Percentiles rank a stretch among this genome's conserved stretches.
Evolutionary conservation across 2,329 filamentous ascomycete genomes (phyloP).

Genomic region (Alternaria sp.): DNA sequence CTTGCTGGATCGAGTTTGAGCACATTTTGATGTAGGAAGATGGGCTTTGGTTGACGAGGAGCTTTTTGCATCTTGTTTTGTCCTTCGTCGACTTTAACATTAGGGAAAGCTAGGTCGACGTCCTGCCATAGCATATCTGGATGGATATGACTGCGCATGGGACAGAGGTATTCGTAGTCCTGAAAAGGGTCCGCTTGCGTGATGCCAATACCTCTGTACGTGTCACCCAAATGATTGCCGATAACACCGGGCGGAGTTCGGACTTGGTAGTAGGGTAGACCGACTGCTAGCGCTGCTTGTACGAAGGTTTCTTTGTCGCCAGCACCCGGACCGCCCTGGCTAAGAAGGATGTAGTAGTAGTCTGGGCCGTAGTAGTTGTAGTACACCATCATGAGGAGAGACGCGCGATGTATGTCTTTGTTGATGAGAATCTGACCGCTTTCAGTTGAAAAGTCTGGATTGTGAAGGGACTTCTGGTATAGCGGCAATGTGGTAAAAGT

Average conservation of each 20-base stretch:
- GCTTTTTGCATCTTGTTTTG: conserved; percentile 12
- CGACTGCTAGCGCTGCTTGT: conserved; percentile 56
- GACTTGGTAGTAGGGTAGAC: conserved; percentile 54
- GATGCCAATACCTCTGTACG: conserved; percentile 25
- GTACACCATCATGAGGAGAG: conserved; percentile 61
- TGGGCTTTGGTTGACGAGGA: conserved; percentile 16
- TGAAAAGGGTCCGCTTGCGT: conserved; percentile 31
- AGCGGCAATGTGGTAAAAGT: conserved; percentile 58
- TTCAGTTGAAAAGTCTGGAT: conserved; percentile 55
- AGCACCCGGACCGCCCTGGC: conserved; percentile 55
- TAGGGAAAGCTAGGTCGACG: conserved; percentile 12
- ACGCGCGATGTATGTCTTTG: conserved; percentile 58
- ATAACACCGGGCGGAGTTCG: conserved; percentile 45
- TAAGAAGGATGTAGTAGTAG: conserved; percentile 61
- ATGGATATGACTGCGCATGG: conserved; percentile 31
- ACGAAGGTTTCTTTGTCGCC: conserved; percentile 62
- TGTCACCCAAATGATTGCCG: conserved; percentile 34
- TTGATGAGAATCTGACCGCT: conserved; percentile 60
- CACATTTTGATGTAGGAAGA: conserved; percentile 38
- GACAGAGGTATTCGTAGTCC: conserved; percentile 32
- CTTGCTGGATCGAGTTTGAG: conserved; percentile 29
- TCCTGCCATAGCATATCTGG: conserved; percentile 17
- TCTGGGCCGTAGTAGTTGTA: conserved; percentile 65
- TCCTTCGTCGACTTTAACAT: conserved; percentile 11
- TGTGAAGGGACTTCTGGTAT: conserved; percentile 44